These are phyloP conservation scores for Penicillium sp. DNA, from an alignment of 2,329 filamentous ascomycete genomes.

Conservation along the genomic window DNA sequence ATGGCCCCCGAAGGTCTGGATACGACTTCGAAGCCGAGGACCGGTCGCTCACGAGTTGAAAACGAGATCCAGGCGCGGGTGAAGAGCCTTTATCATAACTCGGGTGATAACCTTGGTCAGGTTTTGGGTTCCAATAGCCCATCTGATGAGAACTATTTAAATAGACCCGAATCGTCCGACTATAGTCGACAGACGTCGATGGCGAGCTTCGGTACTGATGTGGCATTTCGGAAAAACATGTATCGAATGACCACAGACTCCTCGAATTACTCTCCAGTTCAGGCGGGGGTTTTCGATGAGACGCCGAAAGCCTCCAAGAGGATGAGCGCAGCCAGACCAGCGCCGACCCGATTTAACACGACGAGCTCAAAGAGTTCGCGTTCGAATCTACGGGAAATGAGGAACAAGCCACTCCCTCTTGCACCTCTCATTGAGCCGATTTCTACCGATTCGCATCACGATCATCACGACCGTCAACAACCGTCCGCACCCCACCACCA, in stretches of 20 bases:
- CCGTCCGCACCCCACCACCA: constrained; percentile 24
- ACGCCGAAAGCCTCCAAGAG: neutral
- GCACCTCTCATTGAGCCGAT: constrained; percentile 27
- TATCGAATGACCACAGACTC: constrained; percentile 25
- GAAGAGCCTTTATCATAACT: constrained; percentile 14
- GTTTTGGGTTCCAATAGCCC: neutral
- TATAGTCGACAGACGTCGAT: constrained; percentile 28
- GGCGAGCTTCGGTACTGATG: neutral
- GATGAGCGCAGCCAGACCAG: neutral
- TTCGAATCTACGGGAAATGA: constrained; percentile 29
- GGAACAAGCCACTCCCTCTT: constrained; percentile 44
- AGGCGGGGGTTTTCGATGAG: constrained; percentile 38
- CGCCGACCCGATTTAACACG: constrained; percentile 13
- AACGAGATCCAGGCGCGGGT: constrained; percentile 19
- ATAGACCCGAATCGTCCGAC: constrained; percentile 34
- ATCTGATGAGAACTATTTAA: constrained; percentile 20
- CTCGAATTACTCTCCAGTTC: constrained; percentile 26
- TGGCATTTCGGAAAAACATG: constrained; percentile 24
- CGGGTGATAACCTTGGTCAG: constrained; percentile 25
- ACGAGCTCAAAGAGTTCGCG: constrained; percentile 20
- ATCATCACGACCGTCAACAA: neutral
- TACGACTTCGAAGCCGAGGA: constrained; percentile 1
- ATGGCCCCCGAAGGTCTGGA: constrained; percentile 24
- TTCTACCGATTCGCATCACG: constrained; percentile 4
- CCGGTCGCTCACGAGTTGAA: constrained; percentile 7